phyloP scores from a whole-genome alignment of 2,329 filamentous ascomycete species.

The Aspergillus sp. region DNA sequence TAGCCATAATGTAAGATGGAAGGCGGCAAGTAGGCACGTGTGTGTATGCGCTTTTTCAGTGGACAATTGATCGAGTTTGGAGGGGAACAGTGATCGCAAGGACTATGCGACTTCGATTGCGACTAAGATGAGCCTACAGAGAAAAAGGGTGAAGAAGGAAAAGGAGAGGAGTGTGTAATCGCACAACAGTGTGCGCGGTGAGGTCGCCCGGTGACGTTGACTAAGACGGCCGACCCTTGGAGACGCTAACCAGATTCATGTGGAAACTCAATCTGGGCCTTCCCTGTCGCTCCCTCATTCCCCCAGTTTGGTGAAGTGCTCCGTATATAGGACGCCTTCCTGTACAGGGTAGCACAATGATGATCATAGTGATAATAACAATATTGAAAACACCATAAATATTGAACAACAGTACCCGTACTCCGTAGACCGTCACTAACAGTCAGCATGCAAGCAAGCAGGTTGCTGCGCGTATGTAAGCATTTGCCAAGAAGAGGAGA shows the following conservation, averaged over 20 bases:
- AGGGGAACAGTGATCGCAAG: conserved; percentile 7
- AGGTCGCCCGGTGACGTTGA: conserved; percentile 30
- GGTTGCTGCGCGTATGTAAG: neutral
- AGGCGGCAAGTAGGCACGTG: conserved; percentile 10
- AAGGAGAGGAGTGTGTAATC: conserved; percentile 9
- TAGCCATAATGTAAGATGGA: conserved; percentile 20
- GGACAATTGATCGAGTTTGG: neutral
- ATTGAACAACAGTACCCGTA: neutral
- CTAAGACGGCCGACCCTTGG: conserved; percentile 13
- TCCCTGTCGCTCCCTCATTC: neutral
- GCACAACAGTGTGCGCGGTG: conserved; percentile 13
- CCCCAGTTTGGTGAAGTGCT: too few species aligned
- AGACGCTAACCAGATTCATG: conserved; percentile 19
- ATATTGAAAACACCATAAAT: neutral
- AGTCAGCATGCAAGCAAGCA: neutral
- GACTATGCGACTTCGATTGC: conserved; percentile 10
- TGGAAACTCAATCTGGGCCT: conserved; percentile 14
- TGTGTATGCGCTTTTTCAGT: neutral
- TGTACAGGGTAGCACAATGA: too few species aligned
- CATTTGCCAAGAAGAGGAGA: conserved; percentile 15
- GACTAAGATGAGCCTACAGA: conserved; percentile 3
- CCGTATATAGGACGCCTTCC: too few species aligned
- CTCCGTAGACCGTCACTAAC: too few species aligned
- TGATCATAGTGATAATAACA: too few species aligned
- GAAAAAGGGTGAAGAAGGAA: conserved; percentile 1